Conservation (phyloP, 192 early-diverging fungal genomes). For the Thamnidium elegans region DNA sequence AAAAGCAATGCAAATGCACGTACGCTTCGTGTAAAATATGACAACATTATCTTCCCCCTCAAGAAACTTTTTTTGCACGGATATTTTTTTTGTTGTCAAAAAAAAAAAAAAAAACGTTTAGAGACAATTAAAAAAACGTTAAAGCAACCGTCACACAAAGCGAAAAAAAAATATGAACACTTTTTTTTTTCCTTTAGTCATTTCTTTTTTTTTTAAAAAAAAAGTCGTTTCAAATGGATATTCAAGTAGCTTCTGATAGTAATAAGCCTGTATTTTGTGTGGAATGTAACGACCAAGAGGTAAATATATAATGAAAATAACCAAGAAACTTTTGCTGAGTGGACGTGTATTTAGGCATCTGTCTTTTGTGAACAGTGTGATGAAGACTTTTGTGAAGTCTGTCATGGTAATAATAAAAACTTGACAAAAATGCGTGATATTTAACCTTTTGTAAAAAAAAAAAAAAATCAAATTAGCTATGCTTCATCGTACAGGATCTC, state of each 20-base stretch:
- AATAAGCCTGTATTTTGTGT: conserved; percentile 55
- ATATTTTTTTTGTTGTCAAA: too few species aligned
- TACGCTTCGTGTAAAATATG: too few species aligned
- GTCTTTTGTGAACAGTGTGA: conserved; percentile 83
- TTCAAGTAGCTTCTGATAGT: background rate
- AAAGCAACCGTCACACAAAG: too few species aligned
- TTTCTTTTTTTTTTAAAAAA: background rate
- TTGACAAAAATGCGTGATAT: background rate
- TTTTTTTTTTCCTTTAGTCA: background rate
- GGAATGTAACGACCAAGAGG: conserved; percentile 82
- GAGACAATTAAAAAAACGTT: too few species aligned
- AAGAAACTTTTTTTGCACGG: too few species aligned
- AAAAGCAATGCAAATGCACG: too few species aligned
- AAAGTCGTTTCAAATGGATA: conserved; percentile 1
- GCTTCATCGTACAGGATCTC: conserved; percentile 78
- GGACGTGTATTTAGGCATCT: conserved; percentile 42
- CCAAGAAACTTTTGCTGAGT: background rate
- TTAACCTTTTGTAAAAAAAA: background rate
- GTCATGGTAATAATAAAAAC: conserved; percentile 47
- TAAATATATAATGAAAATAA: background rate
- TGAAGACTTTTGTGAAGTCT: conserved; percentile 93
- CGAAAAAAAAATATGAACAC: too few species aligned
- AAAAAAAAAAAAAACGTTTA: too few species aligned
- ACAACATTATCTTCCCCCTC: too few species aligned
- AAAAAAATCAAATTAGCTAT: conserved; percentile 44